Percentiles rank a stretch among this genome's conserved stretches.
Evolutionary conservation across 148 eudicot genomes (phyloP).

Genomic region (Rhododendron simsii): DNA sequence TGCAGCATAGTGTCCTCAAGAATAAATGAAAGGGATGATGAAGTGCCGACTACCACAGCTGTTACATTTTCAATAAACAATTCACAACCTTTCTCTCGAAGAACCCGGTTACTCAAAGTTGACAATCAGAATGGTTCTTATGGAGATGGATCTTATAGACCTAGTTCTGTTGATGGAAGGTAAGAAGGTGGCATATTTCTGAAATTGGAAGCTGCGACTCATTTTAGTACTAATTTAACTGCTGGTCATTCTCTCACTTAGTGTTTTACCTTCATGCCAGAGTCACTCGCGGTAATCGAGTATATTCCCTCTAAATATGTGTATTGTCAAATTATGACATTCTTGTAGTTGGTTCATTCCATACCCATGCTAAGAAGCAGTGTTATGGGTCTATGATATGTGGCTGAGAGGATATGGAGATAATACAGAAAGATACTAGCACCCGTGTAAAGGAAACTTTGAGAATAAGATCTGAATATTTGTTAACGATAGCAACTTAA

Average conservation of each 20-base stretch:
- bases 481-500: neutral
- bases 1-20: slow-evolving; percentile 68
- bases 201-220: slow-evolving; percentile 1
- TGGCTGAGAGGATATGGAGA: neutral
- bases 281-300: neutral
- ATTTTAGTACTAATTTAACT: neutral
- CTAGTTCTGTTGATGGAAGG: slow-evolving; percentile 60
- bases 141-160: slow-evolving; percentile 47
- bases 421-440: neutral
- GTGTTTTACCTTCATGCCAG: neutral
- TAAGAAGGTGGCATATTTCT: slow-evolving; percentile 18
- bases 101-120: slow-evolving; percentile 68
- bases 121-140: slow-evolving; percentile 51
- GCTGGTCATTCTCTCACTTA: neutral
- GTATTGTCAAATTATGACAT: neutral
- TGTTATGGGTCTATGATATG: neutral
- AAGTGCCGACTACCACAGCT: slow-evolving; percentile 53
- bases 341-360: neutral
- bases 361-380: neutral
- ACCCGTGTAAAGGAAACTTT: neutral
- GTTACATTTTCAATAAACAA: slow-evolving; percentile 45
- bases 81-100: slow-evolving; percentile 72
- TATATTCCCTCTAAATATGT: too few species aligned
- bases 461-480: neutral
- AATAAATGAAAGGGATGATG: slow-evolving; percentile 71